Evolutionary conservation across 306 rosid genomes (phyloP).

Genomic region (Elaeagnus macrophylla): DNA sequence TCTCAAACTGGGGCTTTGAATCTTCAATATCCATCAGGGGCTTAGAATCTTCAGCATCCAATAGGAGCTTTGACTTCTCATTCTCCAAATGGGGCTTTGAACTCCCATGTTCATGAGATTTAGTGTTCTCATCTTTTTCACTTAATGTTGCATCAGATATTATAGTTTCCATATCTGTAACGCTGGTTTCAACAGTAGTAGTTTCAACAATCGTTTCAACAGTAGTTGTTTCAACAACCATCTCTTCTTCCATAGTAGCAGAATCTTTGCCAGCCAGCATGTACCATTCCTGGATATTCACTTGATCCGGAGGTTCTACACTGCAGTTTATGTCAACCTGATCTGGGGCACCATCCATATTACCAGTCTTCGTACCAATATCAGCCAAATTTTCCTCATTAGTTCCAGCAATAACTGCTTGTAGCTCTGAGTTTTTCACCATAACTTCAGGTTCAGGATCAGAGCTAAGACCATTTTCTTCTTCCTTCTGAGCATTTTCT

Average conservation of each 20-base stretch:
- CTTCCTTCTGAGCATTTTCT: slow-evolving; percentile 18
- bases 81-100: background rate
- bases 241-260: slow-evolving; percentile 28
- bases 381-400: slow-evolving; percentile 8
- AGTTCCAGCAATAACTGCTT: slow-evolving; percentile 20
- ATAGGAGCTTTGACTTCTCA: slow-evolving; percentile 3
- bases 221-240: slow-evolving; percentile 18
- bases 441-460: slow-evolving; percentile 18
- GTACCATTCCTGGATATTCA: slow-evolving; percentile 23
- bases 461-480: slow-evolving; percentile 19
- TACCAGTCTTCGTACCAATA: slow-evolving; percentile 20
- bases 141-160: slow-evolving; percentile 25
- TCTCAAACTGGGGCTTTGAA: slow-evolving; percentile 8
- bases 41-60: slow-evolving; percentile 2
- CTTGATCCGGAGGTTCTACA: slow-evolving; percentile 23
- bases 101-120: slow-evolving; percentile 16
- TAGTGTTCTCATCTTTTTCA: slow-evolving; percentile 31
- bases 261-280: slow-evolving; percentile 29
- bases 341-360: slow-evolving; percentile 17
- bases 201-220: slow-evolving; percentile 39
- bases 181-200: slow-evolving; percentile 30
- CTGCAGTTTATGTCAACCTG: slow-evolving; percentile 30
- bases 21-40: slow-evolving; percentile 3
- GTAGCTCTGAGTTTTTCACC: slow-evolving; percentile 15
- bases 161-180: slow-evolving; percentile 31